These are phyloP conservation scores for Mortierella sp. DNA, from an alignment of 371 early-diverging fungal genomes.

Conservation along the genomic window DNA sequence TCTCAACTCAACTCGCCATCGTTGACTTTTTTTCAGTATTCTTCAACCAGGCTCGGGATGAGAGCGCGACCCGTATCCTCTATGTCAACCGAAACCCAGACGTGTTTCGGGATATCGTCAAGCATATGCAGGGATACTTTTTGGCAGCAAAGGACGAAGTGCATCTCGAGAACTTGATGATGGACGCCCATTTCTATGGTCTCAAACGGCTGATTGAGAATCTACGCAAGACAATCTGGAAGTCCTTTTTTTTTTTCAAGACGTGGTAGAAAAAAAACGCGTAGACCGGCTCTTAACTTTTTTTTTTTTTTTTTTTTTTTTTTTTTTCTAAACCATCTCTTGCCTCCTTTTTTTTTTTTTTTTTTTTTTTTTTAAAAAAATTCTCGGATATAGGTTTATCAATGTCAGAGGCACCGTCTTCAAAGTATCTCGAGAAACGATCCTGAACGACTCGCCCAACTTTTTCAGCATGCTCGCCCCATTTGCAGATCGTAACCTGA, in stretches of 20 bases:
- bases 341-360: background rate
- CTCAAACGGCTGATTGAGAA: conserved; percentile 56
- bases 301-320: background rate
- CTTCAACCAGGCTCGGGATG: conserved; percentile 32
- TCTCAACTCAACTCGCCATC: background rate
- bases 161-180: conserved; percentile 56
- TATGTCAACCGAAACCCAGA: conserved; percentile 70
- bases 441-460: conserved; percentile 33
- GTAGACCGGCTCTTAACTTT: too few relatives aligned
- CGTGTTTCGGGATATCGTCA: conserved; percentile 64
- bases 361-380: background rate
- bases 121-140: conserved; percentile 70
- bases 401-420: conserved; percentile 48
- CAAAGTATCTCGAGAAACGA: conserved; percentile 34
- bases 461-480: conserved; percentile 42
- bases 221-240: conserved; percentile 57
- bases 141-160: conserved; percentile 61
- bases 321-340: background rate
- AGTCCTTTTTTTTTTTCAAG: background rate
- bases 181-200: conserved; percentile 64
- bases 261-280: background rate
- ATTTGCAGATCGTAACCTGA: conserved; percentile 45
- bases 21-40: conserved; percentile 40
- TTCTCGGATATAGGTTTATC: conserved; percentile 38
- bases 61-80: conserved; percentile 52